These are phyloP conservation scores for Trametes villosa DNA, from an alignment of 768 basidiomycete species.

Conservation along the genomic window DNA sequence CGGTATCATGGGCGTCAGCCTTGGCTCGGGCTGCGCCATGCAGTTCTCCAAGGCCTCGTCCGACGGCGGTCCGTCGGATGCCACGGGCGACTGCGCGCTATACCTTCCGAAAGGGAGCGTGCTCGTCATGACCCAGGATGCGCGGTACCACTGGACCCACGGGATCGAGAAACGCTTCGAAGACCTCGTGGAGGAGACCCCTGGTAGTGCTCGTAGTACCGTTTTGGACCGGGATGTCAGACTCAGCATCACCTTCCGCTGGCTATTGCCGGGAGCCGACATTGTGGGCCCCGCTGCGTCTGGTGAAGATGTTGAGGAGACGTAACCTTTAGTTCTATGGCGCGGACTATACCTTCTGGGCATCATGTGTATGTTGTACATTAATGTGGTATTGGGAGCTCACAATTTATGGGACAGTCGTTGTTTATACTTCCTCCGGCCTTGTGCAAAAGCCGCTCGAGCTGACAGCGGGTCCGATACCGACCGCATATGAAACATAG, in stretches of 20 bases:
- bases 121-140: constrained; percentile 77
- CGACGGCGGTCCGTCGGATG: constrained; percentile 7
- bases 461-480: too few relatives aligned
- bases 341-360: too few relatives aligned
- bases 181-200: constrained; percentile 58
- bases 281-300: constrained; percentile 47
- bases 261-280: constrained; percentile 85
- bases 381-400: too few relatives aligned
- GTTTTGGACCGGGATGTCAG: constrained; percentile 59
- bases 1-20: constrained; percentile 87
- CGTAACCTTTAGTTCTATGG: neutral
- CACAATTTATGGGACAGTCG: too few relatives aligned
- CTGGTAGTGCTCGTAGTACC: constrained; percentile 15
- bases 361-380: too few relatives aligned
- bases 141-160: constrained; percentile 88
- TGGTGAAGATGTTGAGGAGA: neutral
- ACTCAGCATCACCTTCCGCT: constrained; percentile 86
- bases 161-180: constrained; percentile 70
- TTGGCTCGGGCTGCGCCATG: constrained; percentile 84
- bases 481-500: too few relatives aligned
- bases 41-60: constrained; percentile 50
- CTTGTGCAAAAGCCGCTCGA: too few relatives aligned
- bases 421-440: too few relatives aligned
- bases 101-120: constrained; percentile 80
- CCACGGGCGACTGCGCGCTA: constrained; percentile 45